Conservation (phyloP, 225 moss, liverwort and hornwort genomes). For the Pleurozium schreberi region DNA sequence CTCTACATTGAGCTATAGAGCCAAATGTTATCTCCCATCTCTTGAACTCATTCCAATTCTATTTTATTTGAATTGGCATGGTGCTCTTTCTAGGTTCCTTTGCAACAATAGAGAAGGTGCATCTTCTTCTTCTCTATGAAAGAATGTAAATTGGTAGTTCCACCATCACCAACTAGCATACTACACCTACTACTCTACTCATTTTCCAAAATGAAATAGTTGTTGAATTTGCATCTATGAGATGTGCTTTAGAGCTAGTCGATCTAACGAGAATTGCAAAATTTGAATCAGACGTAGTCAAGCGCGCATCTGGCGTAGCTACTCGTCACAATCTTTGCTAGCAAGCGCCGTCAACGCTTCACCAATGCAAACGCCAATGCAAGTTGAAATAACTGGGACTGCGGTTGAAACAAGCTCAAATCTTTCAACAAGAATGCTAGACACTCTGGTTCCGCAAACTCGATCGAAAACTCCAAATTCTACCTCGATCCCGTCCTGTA, state of each 20-base stretch:
- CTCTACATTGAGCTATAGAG: neutral
- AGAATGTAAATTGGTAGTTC: neutral
- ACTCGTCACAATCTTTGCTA: neutral
- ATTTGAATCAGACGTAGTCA: no score
- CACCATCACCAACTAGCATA: neutral
- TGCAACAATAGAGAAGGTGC: neutral
- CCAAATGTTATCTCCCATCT: neutral
- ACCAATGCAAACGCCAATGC: neutral
- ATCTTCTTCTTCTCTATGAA: neutral
- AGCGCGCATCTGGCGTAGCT: neutral
- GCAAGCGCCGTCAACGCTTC: neutral
- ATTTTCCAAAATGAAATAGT: neutral
- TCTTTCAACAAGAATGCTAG: neutral
- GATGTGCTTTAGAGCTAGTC: neutral
- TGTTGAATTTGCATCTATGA: neutral
- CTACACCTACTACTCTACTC: neutral
- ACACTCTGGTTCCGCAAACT: neutral
- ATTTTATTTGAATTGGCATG: neutral
- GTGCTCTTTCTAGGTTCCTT: neutral
- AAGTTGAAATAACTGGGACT: neutral
- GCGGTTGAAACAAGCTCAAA: neutral
- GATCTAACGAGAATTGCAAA: neutral
- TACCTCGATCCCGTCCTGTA: neutral
- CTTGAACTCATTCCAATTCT: neutral
- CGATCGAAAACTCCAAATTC: neutral